phyloP scores from a whole-genome alignment of 192 early-diverging fungal species.

The Coemansia sp. region DNA sequence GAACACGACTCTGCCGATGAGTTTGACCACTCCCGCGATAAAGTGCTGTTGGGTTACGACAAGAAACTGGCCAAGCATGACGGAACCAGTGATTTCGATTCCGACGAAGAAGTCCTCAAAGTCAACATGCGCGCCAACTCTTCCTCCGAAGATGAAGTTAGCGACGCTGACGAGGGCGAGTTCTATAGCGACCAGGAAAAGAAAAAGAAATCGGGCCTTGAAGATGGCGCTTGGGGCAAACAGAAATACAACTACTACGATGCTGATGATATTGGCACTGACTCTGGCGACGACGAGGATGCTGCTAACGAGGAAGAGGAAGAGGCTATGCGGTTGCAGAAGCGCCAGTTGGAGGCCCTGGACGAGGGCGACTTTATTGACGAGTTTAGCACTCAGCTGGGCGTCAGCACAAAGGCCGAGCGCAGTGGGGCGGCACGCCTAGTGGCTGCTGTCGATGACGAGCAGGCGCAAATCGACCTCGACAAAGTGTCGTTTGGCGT shows the following conservation, averaged over 20 bases:
- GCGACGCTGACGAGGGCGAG: constrained; percentile 44
- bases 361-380: constrained; percentile 88
- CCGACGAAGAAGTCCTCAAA: constrained; percentile 77
- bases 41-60: constrained; percentile 54
- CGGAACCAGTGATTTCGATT: constrained; percentile 56
- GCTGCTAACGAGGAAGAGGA: constrained; percentile 78
- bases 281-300: constrained; percentile 67
- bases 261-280: constrained; percentile 74
- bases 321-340: constrained; percentile 85
- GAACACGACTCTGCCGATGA: constrained; percentile 77
- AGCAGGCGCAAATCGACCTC: constrained; percentile 25
- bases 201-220: constrained; percentile 12
- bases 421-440: constrained; percentile 19
- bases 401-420: constrained; percentile 31
- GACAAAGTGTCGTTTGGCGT: constrained; percentile 21
- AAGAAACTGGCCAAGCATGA: constrained; percentile 9
- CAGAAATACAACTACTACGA: constrained; percentile 78
- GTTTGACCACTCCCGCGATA: constrained; percentile 61
- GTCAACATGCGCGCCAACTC: constrained; percentile 51
- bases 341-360: constrained; percentile 71
- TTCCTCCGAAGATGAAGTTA: constrained; percentile 52
- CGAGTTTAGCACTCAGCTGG: constrained; percentile 57
- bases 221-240: constrained; percentile 79
- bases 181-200: constrained; percentile 25
- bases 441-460: constrained; percentile 27